phyloP scores from a whole-genome alignment of 2,329 filamentous ascomycete genomes.

The Pyricularia sp. region DNA sequence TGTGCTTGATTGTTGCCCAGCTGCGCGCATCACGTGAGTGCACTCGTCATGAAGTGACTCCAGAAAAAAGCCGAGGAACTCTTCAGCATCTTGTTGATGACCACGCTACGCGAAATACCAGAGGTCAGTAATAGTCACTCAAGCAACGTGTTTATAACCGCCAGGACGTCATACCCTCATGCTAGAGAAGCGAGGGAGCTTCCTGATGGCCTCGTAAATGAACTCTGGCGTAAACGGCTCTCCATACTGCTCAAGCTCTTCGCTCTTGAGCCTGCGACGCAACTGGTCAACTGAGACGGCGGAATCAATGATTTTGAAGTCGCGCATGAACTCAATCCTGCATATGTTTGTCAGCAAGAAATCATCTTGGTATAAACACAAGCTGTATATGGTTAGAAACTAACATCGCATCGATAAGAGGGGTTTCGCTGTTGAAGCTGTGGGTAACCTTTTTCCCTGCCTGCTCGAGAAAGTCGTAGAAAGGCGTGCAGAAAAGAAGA shows the following conservation, averaged over 20 bases:
- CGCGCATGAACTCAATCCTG: slow-evolving; percentile 92
- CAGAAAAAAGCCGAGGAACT: slow-evolving; percentile 88
- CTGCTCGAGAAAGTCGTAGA: slow-evolving; percentile 88
- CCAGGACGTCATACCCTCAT: slow-evolving; percentile 61
- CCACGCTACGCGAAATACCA: slow-evolving; percentile 53
- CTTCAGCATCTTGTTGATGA: slow-evolving; percentile 95
- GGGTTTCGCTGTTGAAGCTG: slow-evolving; percentile 92
- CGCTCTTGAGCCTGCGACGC: slow-evolving; percentile 62
- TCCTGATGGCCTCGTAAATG: slow-evolving; percentile 86
- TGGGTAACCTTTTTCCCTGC: slow-evolving; percentile 74
- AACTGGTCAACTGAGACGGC: slow-evolving; percentile 66
- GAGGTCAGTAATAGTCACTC: not conserved
- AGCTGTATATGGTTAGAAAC: slow-evolving; percentile 20
- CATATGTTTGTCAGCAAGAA: not conserved
- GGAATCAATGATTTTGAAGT: slow-evolving; percentile 82
- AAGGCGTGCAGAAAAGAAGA: slow-evolving; percentile 85
- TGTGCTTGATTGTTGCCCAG: slow-evolving; percentile 24
- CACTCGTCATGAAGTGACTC: slow-evolving; percentile 94
- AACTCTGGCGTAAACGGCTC: slow-evolving; percentile 90
- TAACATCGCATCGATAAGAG: slow-evolving; percentile 87
- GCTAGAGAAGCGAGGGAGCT: slow-evolving; percentile 77
- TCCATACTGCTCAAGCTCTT: slow-evolving; percentile 82
- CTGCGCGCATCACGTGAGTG: slow-evolving; percentile 57
- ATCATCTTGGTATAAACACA: not conserved
- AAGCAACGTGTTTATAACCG: not conserved